Conservation (phyloP, 306 rosid genomes). For the Fragaria iinumae region DNA sequence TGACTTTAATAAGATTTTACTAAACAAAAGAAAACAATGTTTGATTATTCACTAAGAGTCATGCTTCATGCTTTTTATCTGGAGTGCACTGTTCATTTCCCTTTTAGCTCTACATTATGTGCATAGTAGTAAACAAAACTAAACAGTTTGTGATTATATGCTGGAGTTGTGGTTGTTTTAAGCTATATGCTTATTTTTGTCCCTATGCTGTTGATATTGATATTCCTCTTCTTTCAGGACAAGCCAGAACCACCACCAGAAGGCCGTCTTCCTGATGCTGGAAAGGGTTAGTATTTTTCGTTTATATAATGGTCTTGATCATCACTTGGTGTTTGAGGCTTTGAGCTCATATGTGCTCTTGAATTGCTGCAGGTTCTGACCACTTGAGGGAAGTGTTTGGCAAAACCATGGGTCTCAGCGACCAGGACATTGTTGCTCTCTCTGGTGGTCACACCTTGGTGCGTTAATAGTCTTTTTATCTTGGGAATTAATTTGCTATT, state of each 20-base stretch:
- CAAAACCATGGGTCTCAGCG: constrained; percentile 79
- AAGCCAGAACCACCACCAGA: constrained; percentile 75
- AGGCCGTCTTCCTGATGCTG: constrained; percentile 92
- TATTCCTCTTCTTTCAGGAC: constrained; percentile 45
- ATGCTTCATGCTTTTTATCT: too few relatives aligned
- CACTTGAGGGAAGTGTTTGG: constrained; percentile 85
- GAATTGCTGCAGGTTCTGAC: constrained; percentile 55
- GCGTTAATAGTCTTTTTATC: neutral
- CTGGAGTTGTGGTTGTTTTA: neutral
- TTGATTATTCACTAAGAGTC: neutral
- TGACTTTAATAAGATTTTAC: neutral
- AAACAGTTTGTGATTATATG: neutral
- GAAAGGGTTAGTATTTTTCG: constrained; percentile 47
- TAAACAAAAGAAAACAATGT: neutral
- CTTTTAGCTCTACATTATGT: too few relatives aligned
- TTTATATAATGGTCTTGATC: too few relatives aligned
- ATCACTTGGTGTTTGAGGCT: too few relatives aligned
- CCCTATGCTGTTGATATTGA: neutral
- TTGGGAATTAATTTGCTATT: neutral
- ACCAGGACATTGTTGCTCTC: constrained; percentile 86
- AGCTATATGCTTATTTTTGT: neutral
- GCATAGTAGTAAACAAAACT: neutral
- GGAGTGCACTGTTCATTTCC: too few relatives aligned
- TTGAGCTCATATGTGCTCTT: neutral
- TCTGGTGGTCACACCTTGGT: constrained; percentile 96